Base-by-base conservation (phyloP, 805 yeast genomes). In the Wickerhamomyces subpelliculosus region DNA sequence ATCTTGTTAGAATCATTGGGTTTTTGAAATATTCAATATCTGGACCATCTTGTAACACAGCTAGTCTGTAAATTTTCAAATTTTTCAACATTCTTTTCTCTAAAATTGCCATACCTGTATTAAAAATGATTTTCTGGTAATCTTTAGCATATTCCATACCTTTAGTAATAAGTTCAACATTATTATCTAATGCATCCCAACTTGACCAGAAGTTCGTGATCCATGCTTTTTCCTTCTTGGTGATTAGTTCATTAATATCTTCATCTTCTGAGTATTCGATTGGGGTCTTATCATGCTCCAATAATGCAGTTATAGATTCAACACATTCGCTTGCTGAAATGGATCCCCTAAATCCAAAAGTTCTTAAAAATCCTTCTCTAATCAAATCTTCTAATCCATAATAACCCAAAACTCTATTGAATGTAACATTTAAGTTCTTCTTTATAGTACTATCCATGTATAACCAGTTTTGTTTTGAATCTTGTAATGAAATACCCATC, bases 271-370 rank as follows among this genome's bases (percentile, higher is more conserved):
- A 52, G 5, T 47, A 58, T 14, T 44, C 52, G 12, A 39, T 35
- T 21, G 52, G 40, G 22, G 52, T 34, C n/a, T 62, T 70, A 41
- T 80, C 84, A 38, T 70, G 73, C 53, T 93, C 97, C 19, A 93
- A 62, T 37, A 90, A 58, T 2, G 97, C 96, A 4, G 88, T 75
- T 8, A 93, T 63, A 0, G 96, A 75, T 54, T 93, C 97, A 4
- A 85, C 96, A 54, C 83, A 87, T 57, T 93, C 99, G 60, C 87
- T 84, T 0, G 97, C 97, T 27, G 94, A 78, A 13, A 90, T 67
- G 12, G 84, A 76, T 2, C 97, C 96, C 43, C 84, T 78, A 54
- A 73, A 90, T 0, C 98, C 99, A 61, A 75, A 88, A 6, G 84
- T 78, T 42, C 96, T 71, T 8, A 87, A 71, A 42, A 93, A 88